These are phyloP conservation scores for Porphyrellus cyaneotinctus DNA, from an alignment of 768 basidiomycete genomes.

Conservation along the genomic window DNA sequence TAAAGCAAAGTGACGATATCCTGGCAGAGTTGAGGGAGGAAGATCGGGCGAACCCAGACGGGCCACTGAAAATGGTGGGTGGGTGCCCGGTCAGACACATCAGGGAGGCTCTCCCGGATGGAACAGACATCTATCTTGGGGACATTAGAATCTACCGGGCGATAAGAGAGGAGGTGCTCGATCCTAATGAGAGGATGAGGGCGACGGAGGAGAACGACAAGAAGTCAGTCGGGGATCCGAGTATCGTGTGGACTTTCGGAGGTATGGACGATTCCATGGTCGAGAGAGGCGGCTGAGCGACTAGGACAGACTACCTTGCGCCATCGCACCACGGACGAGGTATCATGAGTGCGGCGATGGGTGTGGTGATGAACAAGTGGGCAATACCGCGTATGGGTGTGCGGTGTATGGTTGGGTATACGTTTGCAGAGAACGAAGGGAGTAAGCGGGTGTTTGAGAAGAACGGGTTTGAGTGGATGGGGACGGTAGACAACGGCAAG, in stretches of 20 bases:
- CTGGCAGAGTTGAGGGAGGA: conserved; percentile 20
- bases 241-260: conserved; percentile 59
- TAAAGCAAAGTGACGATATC: conserved; percentile 18
- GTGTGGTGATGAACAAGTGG: conserved; percentile 54
- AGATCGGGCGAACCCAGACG: conserved; percentile 13
- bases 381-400: conserved; percentile 61
- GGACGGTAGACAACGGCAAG: conserved; percentile 38
- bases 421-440: conserved; percentile 51
- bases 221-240: conserved; percentile 45
- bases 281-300: neutral
- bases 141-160: conserved; percentile 26
- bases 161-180: conserved; percentile 27
- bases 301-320: conserved; percentile 51
- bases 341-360: conserved; percentile 66
- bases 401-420: conserved; percentile 40
- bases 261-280: conserved; percentile 34
- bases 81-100: conserved; percentile 47
- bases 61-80: conserved; percentile 34
- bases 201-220: conserved; percentile 39
- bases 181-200: conserved; percentile 35
- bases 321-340: conserved; percentile 61
- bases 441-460: conserved; percentile 67
- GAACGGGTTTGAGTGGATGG: conserved; percentile 49
- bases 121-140: conserved; percentile 52
- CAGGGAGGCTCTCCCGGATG: conserved; percentile 53